A percentile compares a stretch with the other conserved stretches of the same genome.
Evolutionary conservation across 2,329 filamentous ascomycete genomes (phyloP).

Genomic region (Apiospora phragmitis): DNA sequence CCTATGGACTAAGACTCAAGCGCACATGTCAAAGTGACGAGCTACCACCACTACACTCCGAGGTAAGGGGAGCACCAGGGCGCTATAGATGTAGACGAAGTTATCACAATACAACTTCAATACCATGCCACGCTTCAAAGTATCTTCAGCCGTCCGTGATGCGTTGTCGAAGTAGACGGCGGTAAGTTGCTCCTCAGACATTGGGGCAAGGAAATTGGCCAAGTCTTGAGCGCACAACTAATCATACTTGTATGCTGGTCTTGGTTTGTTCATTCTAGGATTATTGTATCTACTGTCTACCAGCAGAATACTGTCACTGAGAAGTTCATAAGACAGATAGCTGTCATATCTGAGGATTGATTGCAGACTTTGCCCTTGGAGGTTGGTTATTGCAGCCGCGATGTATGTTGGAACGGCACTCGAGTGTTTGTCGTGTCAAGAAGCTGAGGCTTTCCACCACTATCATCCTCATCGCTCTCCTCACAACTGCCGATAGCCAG

Average conservation of each 20-base stretch:
- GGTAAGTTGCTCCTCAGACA: background rate
- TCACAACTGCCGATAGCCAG: background rate
- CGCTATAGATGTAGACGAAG: background rate
- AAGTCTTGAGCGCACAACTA: background rate
- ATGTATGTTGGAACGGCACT: background rate
- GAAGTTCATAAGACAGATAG: background rate
- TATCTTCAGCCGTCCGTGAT: background rate
- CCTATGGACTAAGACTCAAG: slow-evolving; percentile 23
- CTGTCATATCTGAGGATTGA: background rate
- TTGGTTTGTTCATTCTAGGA: background rate
- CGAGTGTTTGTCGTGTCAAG: background rate
- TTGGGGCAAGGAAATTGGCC: background rate
- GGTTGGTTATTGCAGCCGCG: background rate
- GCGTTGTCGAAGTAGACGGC: background rate
- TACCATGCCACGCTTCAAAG: background rate
- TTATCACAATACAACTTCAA: background rate
- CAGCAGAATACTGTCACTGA: background rate
- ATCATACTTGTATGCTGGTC: background rate
- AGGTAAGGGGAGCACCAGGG: background rate
- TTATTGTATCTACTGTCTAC: background rate
- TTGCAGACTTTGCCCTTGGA: background rate
- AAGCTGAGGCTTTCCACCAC: background rate
- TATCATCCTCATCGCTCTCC: background rate
- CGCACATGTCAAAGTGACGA: background rate
- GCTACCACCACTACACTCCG: background rate